These are phyloP conservation scores for Halophytophthora polymorphica DNA, from an alignment of 352 stramenopile genomes.

Conservation along the genomic window DNA sequence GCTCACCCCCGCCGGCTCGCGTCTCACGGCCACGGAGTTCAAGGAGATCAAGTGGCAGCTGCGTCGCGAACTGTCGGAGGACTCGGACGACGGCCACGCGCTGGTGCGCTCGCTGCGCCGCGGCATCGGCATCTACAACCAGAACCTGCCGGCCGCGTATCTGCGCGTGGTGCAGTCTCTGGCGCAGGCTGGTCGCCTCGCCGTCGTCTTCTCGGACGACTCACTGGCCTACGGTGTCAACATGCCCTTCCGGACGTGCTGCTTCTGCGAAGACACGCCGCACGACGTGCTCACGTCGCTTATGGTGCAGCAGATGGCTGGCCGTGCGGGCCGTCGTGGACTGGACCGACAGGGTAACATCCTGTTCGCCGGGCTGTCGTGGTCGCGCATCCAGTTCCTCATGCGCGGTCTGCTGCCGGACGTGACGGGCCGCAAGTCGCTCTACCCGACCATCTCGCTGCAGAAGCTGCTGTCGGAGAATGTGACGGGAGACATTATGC, in stretches of 20 bases:
- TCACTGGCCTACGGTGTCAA: slow-evolving; percentile 98
- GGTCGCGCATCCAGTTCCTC: slow-evolving; percentile 94
- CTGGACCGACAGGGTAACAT: slow-evolving; percentile 97
- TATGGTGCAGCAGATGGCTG: slow-evolving; percentile 99
- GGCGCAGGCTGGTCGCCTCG: slow-evolving; percentile 95
- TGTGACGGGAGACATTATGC: slow-evolving; percentile 88
- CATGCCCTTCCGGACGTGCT: slow-evolving; percentile 98
- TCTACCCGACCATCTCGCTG: slow-evolving; percentile 93
- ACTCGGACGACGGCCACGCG: slow-evolving; percentile 77
- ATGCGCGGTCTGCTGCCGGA: slow-evolving; percentile 95
- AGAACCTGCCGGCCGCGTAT: slow-evolving; percentile 96
- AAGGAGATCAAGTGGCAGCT: slow-evolving; percentile 88
- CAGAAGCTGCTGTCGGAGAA: slow-evolving; percentile 91
- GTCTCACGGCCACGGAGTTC: slow-evolving; percentile 91
- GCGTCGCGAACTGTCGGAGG: slow-evolving; percentile 76
- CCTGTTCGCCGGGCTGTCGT: slow-evolving; percentile 94
- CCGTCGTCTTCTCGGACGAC: slow-evolving; percentile 97
- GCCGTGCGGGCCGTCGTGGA: slow-evolving; percentile 95
- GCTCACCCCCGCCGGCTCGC: slow-evolving; percentile 90
- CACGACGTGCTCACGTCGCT: slow-evolving; percentile 92
- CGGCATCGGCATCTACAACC: slow-evolving; percentile 98
- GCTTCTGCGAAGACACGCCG: slow-evolving; percentile 98
- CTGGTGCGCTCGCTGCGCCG: slow-evolving; percentile 89
- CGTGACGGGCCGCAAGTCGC: slow-evolving; percentile 89
- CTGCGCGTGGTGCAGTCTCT: slow-evolving; percentile 95